Percentiles rank a stretch among this genome's conserved stretches.
Conservation (phyloP, 805 yeast genomes). For the Starmera quercuum region DNA sequence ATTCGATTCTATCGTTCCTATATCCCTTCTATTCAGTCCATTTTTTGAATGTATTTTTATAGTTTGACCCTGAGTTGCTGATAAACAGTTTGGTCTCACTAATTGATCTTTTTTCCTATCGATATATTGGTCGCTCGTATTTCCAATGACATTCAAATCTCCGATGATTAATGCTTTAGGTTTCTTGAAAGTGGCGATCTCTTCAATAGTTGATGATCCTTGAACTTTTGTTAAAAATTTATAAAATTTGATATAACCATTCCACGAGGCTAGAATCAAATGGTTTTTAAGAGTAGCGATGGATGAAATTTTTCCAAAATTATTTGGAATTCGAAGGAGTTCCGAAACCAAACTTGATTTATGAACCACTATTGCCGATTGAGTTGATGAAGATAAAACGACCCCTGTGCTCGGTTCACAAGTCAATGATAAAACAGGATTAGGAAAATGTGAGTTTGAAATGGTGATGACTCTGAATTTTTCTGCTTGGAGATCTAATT, state of each 20-base stretch:
- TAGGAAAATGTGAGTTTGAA: constrained; percentile 35
- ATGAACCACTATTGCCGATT: constrained; percentile 31
- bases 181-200: constrained; percentile 13
- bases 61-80: constrained; percentile 6
- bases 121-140: constrained; percentile 21
- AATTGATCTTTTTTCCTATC: constrained; percentile 19
- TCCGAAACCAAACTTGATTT: constrained; percentile 6
- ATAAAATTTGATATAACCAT: constrained; percentile 35
- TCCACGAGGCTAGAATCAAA: constrained; percentile 41
- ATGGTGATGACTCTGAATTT: constrained; percentile 8
- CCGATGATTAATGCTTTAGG: constrained; percentile 18
- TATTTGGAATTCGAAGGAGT: neutral
- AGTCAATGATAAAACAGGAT: constrained; percentile 43
- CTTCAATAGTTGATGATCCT: constrained; percentile 4
- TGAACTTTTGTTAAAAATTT: constrained; percentile 2
- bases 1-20: constrained; percentile 9
- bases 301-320: constrained; percentile 31
- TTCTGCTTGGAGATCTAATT: constrained; percentile 11
- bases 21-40: constrained; percentile 15
- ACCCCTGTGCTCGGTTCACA: constrained; percentile 17
- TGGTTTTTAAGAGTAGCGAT: constrained; percentile 16
- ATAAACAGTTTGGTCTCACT: constrained; percentile 22
- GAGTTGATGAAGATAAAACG: constrained; percentile 40
- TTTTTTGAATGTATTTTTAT: constrained; percentile 7
- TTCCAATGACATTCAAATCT: constrained; percentile 19